A percentile compares a stretch with the other conserved stretches of the same genome.
Conservation (phyloP, 2,329 filamentous ascomycete genomes). For the Fusarium decemcellulare region DNA sequence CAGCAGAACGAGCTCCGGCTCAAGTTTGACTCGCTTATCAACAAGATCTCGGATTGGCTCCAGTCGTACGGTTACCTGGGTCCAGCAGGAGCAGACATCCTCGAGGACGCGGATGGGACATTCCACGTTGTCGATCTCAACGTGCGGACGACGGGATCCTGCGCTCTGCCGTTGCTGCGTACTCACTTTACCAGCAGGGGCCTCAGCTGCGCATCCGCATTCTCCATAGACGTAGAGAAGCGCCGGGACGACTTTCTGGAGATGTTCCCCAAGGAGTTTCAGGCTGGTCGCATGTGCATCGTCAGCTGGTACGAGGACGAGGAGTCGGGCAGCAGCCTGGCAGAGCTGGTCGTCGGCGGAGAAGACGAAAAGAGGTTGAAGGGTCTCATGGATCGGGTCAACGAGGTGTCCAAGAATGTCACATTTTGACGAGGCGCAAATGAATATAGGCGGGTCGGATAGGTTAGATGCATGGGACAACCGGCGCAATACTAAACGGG, state of each 20-base stretch:
- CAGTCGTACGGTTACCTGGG: conserved; percentile 50
- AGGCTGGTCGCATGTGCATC: conserved; percentile 47
- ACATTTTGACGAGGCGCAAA: conserved; percentile 42
- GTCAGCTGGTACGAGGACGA: conserved; percentile 52
- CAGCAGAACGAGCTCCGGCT: conserved; percentile 47
- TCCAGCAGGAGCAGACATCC: conserved; percentile 51
- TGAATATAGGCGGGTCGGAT: background rate
- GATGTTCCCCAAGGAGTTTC: conserved; percentile 43
- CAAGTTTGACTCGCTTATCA: conserved; percentile 45
- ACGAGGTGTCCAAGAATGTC: conserved; percentile 46
- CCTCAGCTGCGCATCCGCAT: conserved; percentile 47
- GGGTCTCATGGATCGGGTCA: conserved; percentile 43
- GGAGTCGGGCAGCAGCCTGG: conserved; percentile 44
- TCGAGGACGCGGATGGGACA: conserved; percentile 44
- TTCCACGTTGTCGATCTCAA: conserved; percentile 53
- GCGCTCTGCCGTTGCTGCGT: conserved; percentile 49
- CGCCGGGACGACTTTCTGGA: conserved; percentile 46
- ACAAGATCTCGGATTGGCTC: conserved; percentile 46
- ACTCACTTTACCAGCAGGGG: conserved; percentile 48
- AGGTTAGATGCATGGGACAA: background rate
- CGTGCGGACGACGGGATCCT: conserved; percentile 50
- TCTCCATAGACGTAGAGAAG: conserved; percentile 44
- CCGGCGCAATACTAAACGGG: background rate
- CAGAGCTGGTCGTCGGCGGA: conserved; percentile 50
- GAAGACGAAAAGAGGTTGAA: conserved; percentile 42